These are phyloP conservation scores for Gossypium raimondii DNA, from an alignment of 345 rosid species.

Conservation along the genomic window DNA sequence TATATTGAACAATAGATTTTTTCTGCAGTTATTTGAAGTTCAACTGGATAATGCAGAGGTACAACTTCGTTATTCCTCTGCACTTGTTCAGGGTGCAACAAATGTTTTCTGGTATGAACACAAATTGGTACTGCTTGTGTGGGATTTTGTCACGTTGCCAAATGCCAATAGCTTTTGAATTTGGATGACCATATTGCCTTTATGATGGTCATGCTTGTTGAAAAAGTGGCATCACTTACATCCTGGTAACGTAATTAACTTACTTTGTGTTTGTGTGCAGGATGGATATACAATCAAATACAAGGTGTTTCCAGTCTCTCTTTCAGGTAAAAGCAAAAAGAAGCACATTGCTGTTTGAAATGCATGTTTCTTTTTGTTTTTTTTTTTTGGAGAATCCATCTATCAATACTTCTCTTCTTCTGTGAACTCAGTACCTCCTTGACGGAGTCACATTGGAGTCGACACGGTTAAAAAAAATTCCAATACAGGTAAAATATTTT, in stretches of 20 bases:
- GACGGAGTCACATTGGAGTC: slow-evolving; percentile 81
- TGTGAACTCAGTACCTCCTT: slow-evolving; percentile 67
- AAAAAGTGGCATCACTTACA: background rate
- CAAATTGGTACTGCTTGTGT: slow-evolving; percentile 14
- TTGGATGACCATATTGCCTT: background rate
- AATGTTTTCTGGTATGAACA: slow-evolving; percentile 88
- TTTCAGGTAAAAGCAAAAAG: slow-evolving; percentile 46
- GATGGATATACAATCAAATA: slow-evolving; percentile 92
- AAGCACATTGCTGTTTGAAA: background rate
- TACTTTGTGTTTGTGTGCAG: slow-evolving; percentile 34
- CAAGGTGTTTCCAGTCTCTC: slow-evolving; percentile 73
- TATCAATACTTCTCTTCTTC: background rate
- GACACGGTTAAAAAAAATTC: slow-evolving; percentile 58
- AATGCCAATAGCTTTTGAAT: background rate
- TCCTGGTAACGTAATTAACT: background rate
- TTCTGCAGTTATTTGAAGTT: slow-evolving; percentile 80
- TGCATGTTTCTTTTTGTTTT: background rate
- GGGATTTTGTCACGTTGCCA: background rate
- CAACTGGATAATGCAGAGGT: slow-evolving; percentile 65
- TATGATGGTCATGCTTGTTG: slow-evolving; percentile 5
- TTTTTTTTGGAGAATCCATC: background rate
- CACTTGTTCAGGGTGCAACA: slow-evolving; percentile 96
- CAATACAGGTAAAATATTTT: slow-evolving; percentile 57
- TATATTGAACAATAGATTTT: slow-evolving; percentile 5
- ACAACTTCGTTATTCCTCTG: slow-evolving; percentile 88